Evolutionary conservation across 177 flowering plant genomes (phyloP), one percentile per base, ranked within the genome.

Genomic region (Tripterygium wilfordii): DNA sequence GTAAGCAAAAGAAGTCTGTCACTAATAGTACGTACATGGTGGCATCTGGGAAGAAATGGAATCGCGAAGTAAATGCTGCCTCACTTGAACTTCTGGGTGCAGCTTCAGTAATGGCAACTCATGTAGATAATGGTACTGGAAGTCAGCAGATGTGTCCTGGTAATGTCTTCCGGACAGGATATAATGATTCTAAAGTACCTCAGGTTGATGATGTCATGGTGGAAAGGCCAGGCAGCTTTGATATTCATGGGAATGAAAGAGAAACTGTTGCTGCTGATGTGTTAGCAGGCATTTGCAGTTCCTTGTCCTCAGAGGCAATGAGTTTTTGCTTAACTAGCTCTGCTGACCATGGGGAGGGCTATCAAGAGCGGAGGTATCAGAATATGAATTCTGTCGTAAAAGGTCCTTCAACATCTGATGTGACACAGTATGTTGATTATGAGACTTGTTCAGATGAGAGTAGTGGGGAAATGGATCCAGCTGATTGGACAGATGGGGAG

Each of bases 401-500:
- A 27, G 46, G 42, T 45, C 71, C 75, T 39, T 56, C 63, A 45
- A 76, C 83, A 14, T 77, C 92, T 37, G 92, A 80, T 49, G 75
- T 74, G 45, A 69, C 68, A 2, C 83, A 77, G 59, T 65, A 53
- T 59, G 60, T 65, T 64, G 86, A 86, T 61, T 83, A 79, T 36
- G 95, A 90, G 28, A 76, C 83, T 17, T 82, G 83, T 60, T 92
- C 99, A 32, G 99, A 84, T 56, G 96, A 88, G 30, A 92, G 97
- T 62, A 86, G 75, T 65, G 91, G 78, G 47, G 96, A 87, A 38
- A 43, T 55, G 74, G 87, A 76, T 63, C 68, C 79, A 48, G 47
- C 60, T 43, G 87, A 83, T 62, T 94, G 99, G 99, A 85, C 96
- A 15, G 95, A 90, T 60, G 81, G 71, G 44, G 99, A 94, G 64